phyloP scores from a whole-genome alignment of 139 green algal genomes.

The Parachlorella kessleri region DNA sequence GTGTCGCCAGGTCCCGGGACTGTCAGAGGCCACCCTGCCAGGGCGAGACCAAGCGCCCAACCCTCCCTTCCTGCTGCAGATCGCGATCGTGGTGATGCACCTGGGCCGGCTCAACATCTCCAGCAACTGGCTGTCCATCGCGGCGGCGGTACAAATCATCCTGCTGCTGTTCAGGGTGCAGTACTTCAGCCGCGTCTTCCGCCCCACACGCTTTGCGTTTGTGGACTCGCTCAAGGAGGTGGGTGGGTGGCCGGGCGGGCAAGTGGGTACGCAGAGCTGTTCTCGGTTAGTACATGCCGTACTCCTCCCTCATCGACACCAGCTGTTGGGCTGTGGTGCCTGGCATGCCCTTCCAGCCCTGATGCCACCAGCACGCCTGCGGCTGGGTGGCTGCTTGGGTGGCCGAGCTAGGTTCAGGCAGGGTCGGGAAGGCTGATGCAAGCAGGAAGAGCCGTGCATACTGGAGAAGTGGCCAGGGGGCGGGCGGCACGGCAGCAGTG shows the following conservation, averaged over 20 bases:
- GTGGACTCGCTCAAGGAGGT: constrained; percentile 8
- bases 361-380: too few species aligned
- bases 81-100: constrained; percentile 49
- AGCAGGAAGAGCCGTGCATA: too few species aligned
- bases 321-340: too few species aligned
- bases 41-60: not conserved
- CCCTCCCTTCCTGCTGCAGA: constrained; percentile 17
- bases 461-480: too few species aligned
- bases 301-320: constrained; percentile 13
- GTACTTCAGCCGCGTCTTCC: constrained; percentile 29
- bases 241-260: not conserved
- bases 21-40: too few species aligned
- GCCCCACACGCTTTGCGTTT: constrained; percentile 20
- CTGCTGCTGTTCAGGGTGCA: constrained; percentile 49
- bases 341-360: too few species aligned
- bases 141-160: constrained; percentile 28
- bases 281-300: not conserved
- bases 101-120: constrained; percentile 40
- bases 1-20: too few species aligned
- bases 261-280: not conserved
- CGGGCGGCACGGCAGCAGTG: too few species aligned
- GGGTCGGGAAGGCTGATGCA: too few species aligned
- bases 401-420: too few species aligned
- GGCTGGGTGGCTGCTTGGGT: too few species aligned
- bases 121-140: constrained; percentile 33